A percentile compares a stretch with the other conserved stretches of the same genome.
Evolutionary conservation across 306 rosid species (phyloP).

Genomic region (Trifolium fragiferum): DNA sequence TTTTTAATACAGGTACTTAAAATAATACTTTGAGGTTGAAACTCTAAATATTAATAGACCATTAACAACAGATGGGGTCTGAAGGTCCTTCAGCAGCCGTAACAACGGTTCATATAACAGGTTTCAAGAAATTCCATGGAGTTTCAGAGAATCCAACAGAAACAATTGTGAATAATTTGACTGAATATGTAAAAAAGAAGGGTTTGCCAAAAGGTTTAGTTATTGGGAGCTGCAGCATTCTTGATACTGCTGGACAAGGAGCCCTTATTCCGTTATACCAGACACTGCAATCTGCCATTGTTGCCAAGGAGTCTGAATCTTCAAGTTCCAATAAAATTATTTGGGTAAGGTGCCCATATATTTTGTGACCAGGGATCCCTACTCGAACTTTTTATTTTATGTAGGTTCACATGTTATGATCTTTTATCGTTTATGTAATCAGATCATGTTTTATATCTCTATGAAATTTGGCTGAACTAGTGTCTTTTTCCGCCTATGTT

Average conservation of each 20-base stretch:
- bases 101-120: conserved; percentile 80
- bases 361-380: conserved; percentile 2
- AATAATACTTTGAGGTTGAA: conserved; percentile 44
- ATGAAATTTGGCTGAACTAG: not conserved
- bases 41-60: conserved; percentile 45
- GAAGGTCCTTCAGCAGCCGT: conserved; percentile 82
- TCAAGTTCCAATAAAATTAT: conserved; percentile 62
- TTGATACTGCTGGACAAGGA: conserved; percentile 95
- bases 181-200: conserved; percentile 69
- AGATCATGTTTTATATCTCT: conserved; percentile 24
- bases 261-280: conserved; percentile 59
- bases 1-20: conserved; percentile 56
- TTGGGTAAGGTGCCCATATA: conserved; percentile 65
- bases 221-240: conserved; percentile 84
- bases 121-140: conserved; percentile 97
- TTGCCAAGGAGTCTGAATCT: conserved; percentile 58
- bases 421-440: conserved; percentile 15
- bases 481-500: conserved; percentile 25
- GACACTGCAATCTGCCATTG: conserved; percentile 70
- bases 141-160: conserved; percentile 97
- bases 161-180: conserved; percentile 65
- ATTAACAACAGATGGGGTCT: conserved; percentile 76
- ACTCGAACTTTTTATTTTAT: conserved; percentile 23
- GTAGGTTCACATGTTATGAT: conserved; percentile 16
- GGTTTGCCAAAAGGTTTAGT: conserved; percentile 81